A percentile compares a stretch with the other conserved stretches of the same genome.
Evolutionary conservation across 129 eudicot genomes (phyloP).

Genomic region (Flaveria ramosissima): DNA sequence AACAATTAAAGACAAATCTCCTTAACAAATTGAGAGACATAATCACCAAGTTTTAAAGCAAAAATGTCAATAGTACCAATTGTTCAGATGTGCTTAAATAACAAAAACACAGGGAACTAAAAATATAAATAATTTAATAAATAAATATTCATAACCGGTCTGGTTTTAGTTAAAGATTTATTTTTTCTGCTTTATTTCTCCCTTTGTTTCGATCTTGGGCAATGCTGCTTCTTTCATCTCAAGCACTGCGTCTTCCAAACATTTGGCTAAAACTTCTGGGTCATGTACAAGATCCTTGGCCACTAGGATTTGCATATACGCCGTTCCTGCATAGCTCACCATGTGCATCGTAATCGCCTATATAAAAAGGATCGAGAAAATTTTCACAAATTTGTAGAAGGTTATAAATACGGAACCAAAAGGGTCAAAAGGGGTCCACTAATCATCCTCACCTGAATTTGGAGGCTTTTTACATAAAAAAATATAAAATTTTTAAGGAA

Average conservation of each 20-base stretch:
- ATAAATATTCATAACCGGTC: not conserved
- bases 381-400: not conserved
- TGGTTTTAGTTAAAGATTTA: not conserved
- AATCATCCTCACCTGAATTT: no score
- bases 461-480: no score
- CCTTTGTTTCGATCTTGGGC: not conserved
- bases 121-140: not conserved
- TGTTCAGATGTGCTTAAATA: conserved; percentile 1
- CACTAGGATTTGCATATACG: conserved; percentile 69
- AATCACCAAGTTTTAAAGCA: not conserved
- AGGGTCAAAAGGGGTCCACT: no score
- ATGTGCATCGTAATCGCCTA: conserved; percentile 85
- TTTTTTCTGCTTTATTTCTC: not conserved
- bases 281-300: conserved; percentile 86
- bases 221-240: conserved; percentile 68
- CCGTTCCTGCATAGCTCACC: conserved; percentile 80
- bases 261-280: conserved; percentile 64
- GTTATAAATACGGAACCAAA: not conserved
- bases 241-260: conserved; percentile 74
- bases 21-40: not conserved
- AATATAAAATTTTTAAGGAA: no score
- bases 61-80: not conserved
- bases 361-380: not conserved
- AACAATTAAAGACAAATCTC: no score
- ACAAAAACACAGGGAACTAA: not conserved